phyloP scores from a whole-genome alignment of 441 rosid species.

The Corymbia calophylla region DNA sequence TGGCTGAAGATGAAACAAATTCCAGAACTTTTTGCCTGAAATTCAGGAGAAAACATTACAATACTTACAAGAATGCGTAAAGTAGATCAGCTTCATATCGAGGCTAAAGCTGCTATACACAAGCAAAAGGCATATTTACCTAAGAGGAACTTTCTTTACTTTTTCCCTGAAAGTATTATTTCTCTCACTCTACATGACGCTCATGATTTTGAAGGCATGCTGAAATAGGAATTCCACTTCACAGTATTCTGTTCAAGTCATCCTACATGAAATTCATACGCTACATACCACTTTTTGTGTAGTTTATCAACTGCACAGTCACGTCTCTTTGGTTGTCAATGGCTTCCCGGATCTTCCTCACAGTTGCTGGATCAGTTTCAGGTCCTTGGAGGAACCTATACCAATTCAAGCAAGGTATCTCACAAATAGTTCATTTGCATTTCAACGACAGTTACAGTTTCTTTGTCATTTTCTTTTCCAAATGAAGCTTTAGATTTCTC shows the following conservation, averaged over 20 bases:
- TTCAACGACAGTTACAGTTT: background rate
- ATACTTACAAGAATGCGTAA: background rate
- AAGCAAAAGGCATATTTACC: background rate
- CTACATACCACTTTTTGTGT: constrained; percentile 77
- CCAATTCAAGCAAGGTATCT: background rate
- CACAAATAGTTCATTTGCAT: background rate
- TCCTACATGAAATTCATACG: background rate
- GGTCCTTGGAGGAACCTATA: constrained; percentile 95
- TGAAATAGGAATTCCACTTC: background rate
- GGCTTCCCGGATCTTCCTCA: constrained; percentile 81
- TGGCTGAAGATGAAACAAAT: constrained; percentile 95
- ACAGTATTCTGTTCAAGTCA: background rate
- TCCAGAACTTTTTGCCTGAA: constrained; percentile 98
- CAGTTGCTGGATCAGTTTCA: constrained; percentile 93
- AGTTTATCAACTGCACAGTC: constrained; percentile 94
- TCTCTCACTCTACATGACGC: background rate
- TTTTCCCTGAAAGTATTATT: background rate
- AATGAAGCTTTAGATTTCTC: background rate
- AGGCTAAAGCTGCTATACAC: background rate
- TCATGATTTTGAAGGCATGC: background rate
- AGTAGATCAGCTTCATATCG: background rate
- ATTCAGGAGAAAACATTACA: background rate
- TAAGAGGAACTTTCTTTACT: background rate
- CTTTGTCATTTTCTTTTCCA: background rate
- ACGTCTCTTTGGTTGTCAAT: constrained; percentile 87